phyloP scores from a whole-genome alignment of 768 basidiomycete genomes.

The Omphalotus guepiniiformis region DNA sequence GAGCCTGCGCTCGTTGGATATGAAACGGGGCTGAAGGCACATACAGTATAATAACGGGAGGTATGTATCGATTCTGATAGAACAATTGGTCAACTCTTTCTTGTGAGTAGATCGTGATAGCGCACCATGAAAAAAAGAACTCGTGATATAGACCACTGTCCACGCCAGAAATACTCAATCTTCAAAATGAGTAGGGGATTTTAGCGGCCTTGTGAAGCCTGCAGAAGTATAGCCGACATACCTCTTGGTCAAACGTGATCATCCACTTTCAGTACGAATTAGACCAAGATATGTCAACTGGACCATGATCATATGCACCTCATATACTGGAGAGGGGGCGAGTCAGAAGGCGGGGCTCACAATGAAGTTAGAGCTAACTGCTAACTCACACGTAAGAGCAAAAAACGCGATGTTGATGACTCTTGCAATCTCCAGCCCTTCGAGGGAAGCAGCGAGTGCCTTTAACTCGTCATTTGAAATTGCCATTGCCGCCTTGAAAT shows the following conservation, averaged over 20 bases:
- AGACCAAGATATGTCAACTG: not conserved
- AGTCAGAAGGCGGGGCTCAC: not conserved
- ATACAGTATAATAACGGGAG: conserved; percentile 23
- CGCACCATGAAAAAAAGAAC: conserved; percentile 34
- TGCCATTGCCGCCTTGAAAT: no score
- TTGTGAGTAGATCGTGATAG: not conserved
- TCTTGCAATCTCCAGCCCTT: conserved; percentile 6
- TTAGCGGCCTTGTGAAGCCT: not conserved
- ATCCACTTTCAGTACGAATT: conserved; percentile 8
- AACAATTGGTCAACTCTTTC: not conserved
- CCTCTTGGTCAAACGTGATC: conserved; percentile 38
- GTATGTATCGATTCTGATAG: conserved; percentile 30
- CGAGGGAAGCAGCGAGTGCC: conserved; percentile 7
- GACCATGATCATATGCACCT: not conserved
- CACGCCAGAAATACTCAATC: conserved; percentile 38
- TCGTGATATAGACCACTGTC: conserved; percentile 30
- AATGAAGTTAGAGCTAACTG: no score
- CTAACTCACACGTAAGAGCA: conserved; percentile 9
- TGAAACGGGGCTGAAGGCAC: conserved; percentile 1
- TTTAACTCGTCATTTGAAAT: no score
- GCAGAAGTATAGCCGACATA: conserved; percentile 8
- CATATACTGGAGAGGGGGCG: not conserved
- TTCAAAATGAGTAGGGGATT: conserved; percentile 9
- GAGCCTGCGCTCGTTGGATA: conserved; percentile 14
- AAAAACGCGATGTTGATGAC: conserved; percentile 3